Evolutionary conservation across 805 yeast genomes (phyloP).

Genomic region (Candida lessepsii): DNA sequence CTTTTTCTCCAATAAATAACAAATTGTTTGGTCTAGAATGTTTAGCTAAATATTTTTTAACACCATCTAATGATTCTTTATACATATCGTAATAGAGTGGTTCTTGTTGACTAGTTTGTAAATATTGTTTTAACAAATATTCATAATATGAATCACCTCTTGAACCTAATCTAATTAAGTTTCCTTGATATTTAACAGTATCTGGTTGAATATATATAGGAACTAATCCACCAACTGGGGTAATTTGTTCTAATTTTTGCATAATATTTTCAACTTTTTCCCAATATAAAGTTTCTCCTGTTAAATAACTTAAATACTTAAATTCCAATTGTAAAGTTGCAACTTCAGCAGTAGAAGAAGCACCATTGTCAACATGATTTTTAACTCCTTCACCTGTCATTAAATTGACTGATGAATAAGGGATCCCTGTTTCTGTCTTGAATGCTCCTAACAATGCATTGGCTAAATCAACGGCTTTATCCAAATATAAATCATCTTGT

Average conservation of each 20-base stretch:
- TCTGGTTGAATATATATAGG: conserved; percentile 80
- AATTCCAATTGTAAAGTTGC: conserved; percentile 85
- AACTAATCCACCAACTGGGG: conserved; percentile 70
- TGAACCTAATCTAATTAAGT: conserved; percentile 75
- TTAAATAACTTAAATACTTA: conserved; percentile 73
- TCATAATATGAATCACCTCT: conserved; percentile 94
- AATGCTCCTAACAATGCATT: conserved; percentile 70
- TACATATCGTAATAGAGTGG: conserved; percentile 69
- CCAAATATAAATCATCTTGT: conserved; percentile 65
- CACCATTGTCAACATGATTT: conserved; percentile 69
- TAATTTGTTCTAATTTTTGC: conserved; percentile 62
- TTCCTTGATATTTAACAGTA: conserved; percentile 65
- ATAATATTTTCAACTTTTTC: conserved; percentile 71
- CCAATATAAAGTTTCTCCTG: conserved; percentile 83
- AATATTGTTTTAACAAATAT: conserved; percentile 78
- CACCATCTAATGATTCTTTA: conserved; percentile 73
- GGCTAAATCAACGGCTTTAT: conserved; percentile 80
- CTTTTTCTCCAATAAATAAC: conserved; percentile 75
- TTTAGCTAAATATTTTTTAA: conserved; percentile 61
- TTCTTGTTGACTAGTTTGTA: conserved; percentile 68
- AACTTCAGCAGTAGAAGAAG: conserved; percentile 87
- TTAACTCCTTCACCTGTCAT: conserved; percentile 57
- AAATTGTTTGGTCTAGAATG: conserved; percentile 62
- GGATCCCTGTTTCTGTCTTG: conserved; percentile 64
- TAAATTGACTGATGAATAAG: conserved; percentile 77